Evolutionary conservation across 306 rosid species (phyloP).

Genomic region (Acacia acuminata): DNA sequence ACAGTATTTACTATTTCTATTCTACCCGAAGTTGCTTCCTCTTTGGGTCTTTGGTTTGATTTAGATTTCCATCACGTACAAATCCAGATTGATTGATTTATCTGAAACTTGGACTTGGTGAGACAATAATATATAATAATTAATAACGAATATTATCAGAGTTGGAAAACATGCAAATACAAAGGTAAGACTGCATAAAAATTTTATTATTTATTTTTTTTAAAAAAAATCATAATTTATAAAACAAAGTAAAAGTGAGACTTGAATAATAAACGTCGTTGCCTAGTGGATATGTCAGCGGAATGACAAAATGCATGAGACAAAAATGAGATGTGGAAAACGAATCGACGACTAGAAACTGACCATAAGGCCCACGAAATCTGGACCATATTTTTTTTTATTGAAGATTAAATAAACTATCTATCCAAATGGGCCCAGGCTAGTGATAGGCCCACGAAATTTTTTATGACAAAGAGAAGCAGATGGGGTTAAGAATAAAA

Average conservation of each 20-base stretch:
- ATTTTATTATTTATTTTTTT: too few species aligned
- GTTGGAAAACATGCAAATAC: too few species aligned
- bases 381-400: background rate
- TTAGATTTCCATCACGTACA: background rate
- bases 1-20: background rate
- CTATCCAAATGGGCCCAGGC: background rate
- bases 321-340: background rate
- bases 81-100: background rate
- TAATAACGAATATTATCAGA: too few species aligned
- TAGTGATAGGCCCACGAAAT: background rate
- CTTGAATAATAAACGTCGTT: background rate
- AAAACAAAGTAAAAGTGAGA: background rate
- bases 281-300: background rate
- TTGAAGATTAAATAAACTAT: background rate
- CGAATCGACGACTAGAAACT: background rate
- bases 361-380: background rate
- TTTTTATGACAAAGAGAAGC: too few species aligned
- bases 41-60: background rate
- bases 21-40: background rate
- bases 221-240: background rate
- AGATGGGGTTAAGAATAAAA: too few species aligned
- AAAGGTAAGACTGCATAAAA: too few species aligned
- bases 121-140: too few species aligned
- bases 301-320: background rate
- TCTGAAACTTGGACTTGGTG: background rate